Evolutionary conservation across 805 yeast genomes (phyloP).

Genomic region (Ogataea pini): DNA sequence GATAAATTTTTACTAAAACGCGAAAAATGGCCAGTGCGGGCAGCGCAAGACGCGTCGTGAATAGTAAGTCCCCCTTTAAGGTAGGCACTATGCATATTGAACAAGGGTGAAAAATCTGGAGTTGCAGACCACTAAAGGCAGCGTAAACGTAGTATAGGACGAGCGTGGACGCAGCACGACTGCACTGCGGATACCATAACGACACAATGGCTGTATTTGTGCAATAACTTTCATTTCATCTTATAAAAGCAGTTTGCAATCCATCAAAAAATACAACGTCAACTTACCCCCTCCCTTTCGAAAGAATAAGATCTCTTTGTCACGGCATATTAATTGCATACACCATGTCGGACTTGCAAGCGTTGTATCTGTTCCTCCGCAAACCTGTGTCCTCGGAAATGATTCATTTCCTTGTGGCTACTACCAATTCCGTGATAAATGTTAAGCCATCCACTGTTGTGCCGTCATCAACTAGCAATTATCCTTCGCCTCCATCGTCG

Average conservation of each 20-base stretch:
- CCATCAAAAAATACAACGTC: not conserved
- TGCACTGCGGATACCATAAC: not conserved
- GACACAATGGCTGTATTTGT: not conserved
- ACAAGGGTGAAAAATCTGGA: constrained; percentile 1
- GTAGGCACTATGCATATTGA: constrained; percentile 8
- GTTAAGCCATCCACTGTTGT: constrained; percentile 37
- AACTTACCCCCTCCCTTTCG: not conserved
- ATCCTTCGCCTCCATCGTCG: constrained; percentile 43
- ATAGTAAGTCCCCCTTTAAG: constrained; percentile 4
- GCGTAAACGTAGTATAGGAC: too few species aligned
- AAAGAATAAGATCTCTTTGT: too few species aligned
- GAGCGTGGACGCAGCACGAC: not conserved
- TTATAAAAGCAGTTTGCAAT: constrained; percentile 1
- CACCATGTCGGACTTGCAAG: constrained; percentile 46
- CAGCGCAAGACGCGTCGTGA: not conserved
- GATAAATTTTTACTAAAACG: not conserved
- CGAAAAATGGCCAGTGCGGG: constrained; percentile 3
- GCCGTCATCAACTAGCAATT: constrained; percentile 4
- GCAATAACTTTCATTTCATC: not conserved
- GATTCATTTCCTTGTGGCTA: constrained; percentile 58
- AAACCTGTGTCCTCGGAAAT: constrained; percentile 58
- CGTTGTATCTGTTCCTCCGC: constrained; percentile 53
- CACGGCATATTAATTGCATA: not conserved
- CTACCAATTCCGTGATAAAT: constrained; percentile 58
- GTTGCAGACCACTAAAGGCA: not conserved